Percentiles rank a stretch among this genome's conserved stretches.
These are phyloP conservation scores for Biscogniauxia marginata DNA, from an alignment of 2,329 filamentous ascomycete species.

Conservation along the genomic window DNA sequence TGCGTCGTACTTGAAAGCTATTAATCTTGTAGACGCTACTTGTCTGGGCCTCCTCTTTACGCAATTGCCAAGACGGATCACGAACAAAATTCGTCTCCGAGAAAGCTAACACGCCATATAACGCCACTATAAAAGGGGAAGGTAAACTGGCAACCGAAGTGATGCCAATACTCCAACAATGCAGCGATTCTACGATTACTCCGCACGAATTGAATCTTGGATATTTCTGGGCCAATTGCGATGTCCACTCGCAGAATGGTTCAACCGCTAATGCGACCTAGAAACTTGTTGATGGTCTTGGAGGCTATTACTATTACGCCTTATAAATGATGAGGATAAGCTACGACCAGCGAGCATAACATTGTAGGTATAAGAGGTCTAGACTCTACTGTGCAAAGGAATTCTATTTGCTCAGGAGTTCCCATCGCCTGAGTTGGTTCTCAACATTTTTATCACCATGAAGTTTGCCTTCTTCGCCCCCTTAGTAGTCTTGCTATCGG, in stretches of 20 bases:
- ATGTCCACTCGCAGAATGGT: not conserved
- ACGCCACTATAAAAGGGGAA: not conserved
- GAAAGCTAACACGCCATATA: not conserved
- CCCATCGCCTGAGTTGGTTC: not conserved
- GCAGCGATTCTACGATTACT: not conserved
- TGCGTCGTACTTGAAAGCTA: not conserved
- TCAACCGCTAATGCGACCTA: not conserved
- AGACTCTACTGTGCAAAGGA: too few relatives aligned
- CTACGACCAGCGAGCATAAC: too few relatives aligned
- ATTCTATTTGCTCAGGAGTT: too few relatives aligned
- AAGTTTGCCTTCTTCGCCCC: not conserved
- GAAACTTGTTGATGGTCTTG: not conserved
- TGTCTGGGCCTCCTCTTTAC: not conserved
- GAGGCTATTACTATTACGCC: too few relatives aligned
- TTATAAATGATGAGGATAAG: too few relatives aligned
- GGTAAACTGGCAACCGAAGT: not conserved
- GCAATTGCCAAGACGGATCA: not conserved
- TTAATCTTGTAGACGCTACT: not conserved
- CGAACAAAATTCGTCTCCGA: not conserved
- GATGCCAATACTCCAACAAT: not conserved
- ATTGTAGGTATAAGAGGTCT: too few relatives aligned
- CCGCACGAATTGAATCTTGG: not conserved
- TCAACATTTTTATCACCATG: not conserved
- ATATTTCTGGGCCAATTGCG: not conserved
- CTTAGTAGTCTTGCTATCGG: not conserved